Percentiles rank a stretch among this genome's conserved stretches.
These are phyloP conservation scores for Penstemon eatonii DNA, from an alignment of 257 asterid genomes.

Conservation along the genomic window DNA sequence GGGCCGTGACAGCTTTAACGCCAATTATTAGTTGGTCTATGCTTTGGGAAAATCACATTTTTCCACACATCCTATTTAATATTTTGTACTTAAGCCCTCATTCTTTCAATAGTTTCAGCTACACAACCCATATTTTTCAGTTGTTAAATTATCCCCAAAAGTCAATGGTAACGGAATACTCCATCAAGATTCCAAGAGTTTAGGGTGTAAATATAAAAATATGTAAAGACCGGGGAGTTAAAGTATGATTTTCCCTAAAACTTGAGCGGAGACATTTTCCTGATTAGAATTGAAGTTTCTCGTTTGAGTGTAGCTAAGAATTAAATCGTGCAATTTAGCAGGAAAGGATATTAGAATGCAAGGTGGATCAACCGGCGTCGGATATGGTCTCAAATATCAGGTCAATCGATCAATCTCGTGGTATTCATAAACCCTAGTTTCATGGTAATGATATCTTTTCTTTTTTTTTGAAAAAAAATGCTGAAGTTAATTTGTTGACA, in stretches of 20 bases:
- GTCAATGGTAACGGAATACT: too few species aligned
- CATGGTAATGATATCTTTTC: neutral
- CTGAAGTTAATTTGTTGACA: constrained; percentile 24
- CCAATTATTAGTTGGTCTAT: too few species aligned
- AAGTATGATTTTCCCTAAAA: neutral
- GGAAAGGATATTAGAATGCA: constrained; percentile 49
- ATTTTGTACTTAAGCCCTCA: too few species aligned
- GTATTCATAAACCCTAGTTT: constrained; percentile 15
- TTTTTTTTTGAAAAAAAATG: neutral
- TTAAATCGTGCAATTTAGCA: neutral
- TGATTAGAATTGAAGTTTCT: neutral
- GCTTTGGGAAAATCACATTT: too few species aligned
- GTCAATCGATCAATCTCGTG: constrained; percentile 33
- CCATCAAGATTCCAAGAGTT: too few species aligned
- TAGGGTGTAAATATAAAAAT: too few species aligned
- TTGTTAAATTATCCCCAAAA: too few species aligned
- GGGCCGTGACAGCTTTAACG: too few species aligned
- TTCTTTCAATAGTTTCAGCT: too few species aligned
- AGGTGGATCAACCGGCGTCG: constrained; percentile 85
- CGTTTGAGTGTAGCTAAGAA: neutral
- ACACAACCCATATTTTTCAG: too few species aligned
- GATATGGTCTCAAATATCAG: constrained; percentile 97
- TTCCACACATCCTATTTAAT: too few species aligned
- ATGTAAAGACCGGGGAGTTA: neutral
- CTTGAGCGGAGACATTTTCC: constrained; percentile 11